Base-by-base conservation (phyloP, 2,329 filamentous ascomycete genomes). In the Trichoderma sp. region DNA sequence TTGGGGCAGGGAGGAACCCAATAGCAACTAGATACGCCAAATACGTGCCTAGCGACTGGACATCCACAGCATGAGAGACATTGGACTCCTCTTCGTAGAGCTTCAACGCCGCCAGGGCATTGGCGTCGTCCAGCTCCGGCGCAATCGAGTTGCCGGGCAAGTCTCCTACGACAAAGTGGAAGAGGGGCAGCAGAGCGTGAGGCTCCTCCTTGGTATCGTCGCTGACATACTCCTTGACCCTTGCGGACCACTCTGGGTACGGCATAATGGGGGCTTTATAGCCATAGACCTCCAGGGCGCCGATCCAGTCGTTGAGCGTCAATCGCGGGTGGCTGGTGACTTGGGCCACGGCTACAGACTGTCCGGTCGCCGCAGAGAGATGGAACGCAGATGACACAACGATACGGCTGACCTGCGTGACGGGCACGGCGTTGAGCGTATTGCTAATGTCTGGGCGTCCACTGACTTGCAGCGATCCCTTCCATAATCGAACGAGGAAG, bases 361-460 rank as follows among this genome's bases (percentile, higher is more conserved):
- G 39, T 43, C 39, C 37, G 6, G 37, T 39, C 16, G 37, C 37
- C 37, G 37, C 16, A 39, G 37, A 43, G 24, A 68, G 54, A 26
- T 63, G 66, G 66, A 68, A 63, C 37, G 11, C 51, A 5, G 26
- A 52, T 30, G 11, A 43, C 6, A 43, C 39, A 2, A 43, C 39
- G 7, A 43, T 43, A n/a, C 39, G 39, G 8, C 39, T 43, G 39
- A n/a, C 39, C 39, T 18, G 93, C 93, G 77, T 94, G 93, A 97
- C 94, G 0, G 95, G 94, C 0, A 97, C 91, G 78, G 90, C 89
- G 82, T 97, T 98, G 79, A 97, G 89, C 0, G 93, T 92, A 82
- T 97, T 97, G 77, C 84, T 80, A 73, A 97, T 96, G 73, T 87
- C 85, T 1, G 94, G 95, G 0, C 93, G 86, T 2, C 85, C 84